Evolutionary conservation across 352 stramenopile genomes (phyloP), one percentile per base, ranked within the genome.

Genomic region (Phytophthora rubi): DNA sequence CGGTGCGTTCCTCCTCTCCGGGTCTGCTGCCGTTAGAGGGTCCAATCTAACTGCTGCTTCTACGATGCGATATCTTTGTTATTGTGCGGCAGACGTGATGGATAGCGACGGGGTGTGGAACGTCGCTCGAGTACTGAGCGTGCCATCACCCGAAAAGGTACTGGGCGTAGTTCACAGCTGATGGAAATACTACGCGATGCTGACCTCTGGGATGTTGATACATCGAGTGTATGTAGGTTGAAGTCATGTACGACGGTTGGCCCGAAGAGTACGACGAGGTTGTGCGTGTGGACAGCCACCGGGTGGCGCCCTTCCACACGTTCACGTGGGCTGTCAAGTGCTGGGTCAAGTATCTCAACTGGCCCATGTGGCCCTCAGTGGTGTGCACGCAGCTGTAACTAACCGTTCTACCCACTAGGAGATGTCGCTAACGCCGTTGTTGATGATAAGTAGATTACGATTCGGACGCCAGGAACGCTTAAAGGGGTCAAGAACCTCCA

Each of bases 311-410:
- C 18, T 92, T 80, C 64, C 82, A 93, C 61, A 90, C 83, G 30
- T 93, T 84, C 72, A 93, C 85, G 57, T 92, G 82, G 83, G 70
- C 80, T 7, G 83, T 91, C 53, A 91, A 91, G 69, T 91, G 84
- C 62, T 93, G 85, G 85, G 82, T 85, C 37, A 90, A 90, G 58
- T 93, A 91, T 51, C 76, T 82, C 35, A 93, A 93, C 62, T 93
- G 82, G 82, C 85, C 83, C 3, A 77, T 79, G 70, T 93, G 85
- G 85, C 83, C 85, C 2, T 85, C 82, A 8, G 56, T 93, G 32
- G 85, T 93, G 44, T 18, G 63, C 37, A n/a, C 5, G n/a, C 10
- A 42, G 35, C n/a, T 30, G 13, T 13, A n/a, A 23, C n/a, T 48
- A 48, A 26, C 23, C 2, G 23, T 21, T 48, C 13, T 7, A 48